Evolutionary conservation across 768 basidiomycete species (phyloP), one percentile per base, ranked within the genome.

Genomic region (Chalciporus piperatus): DNA sequence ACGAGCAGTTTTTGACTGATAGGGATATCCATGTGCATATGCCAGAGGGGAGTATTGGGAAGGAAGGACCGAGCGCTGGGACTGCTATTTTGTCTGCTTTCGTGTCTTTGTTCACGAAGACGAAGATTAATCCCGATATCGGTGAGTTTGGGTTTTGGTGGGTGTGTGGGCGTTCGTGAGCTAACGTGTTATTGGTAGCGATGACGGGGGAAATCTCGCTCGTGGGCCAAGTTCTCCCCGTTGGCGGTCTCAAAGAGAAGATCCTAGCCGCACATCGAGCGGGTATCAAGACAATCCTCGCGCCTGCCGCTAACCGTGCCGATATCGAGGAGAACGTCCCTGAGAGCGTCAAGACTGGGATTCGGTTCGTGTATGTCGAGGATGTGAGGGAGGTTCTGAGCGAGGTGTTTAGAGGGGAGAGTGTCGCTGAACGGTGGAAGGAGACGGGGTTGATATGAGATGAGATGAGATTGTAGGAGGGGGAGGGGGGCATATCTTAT

Each of bases 141-240:
- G 93, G 92, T 93, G 59, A 19, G 87, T 71, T 6, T 33, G n/a
- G n/a, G n/a, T 23, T 41, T 19, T 42, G 22, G 47, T 39, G n/a
- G 12, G 38, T 12, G 6, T 6, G 28, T 27, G n/a, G n/a, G n/a
- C n/a, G n/a, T 12, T 20, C 23, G 48, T 27, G 27, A 27, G 3
- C 40, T 53, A 27, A 55, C 37, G 13, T 27, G 40, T 28, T 50
- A 25, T 47, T 27, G 27, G 27, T 19, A 93, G 94, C 97, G 6
- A 95, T 98, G 93, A 98, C 97, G 0, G 97, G 97, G 14, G 97
- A 99, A 70, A 93, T 99, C 50, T 93, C 95, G 2, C 83, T 99
- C 14, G 87, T 94, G 0, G 97, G 97, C 0, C 93, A 97, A 70
- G 96, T 99, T 9, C 78, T 97, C 1, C 92, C 96, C 3, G 96